A percentile compares a stretch with the other conserved stretches of the same genome.
Evolutionary conservation across 176 grass and related monocot genomes (phyloP).

Genomic region (Oryza punctata): DNA sequence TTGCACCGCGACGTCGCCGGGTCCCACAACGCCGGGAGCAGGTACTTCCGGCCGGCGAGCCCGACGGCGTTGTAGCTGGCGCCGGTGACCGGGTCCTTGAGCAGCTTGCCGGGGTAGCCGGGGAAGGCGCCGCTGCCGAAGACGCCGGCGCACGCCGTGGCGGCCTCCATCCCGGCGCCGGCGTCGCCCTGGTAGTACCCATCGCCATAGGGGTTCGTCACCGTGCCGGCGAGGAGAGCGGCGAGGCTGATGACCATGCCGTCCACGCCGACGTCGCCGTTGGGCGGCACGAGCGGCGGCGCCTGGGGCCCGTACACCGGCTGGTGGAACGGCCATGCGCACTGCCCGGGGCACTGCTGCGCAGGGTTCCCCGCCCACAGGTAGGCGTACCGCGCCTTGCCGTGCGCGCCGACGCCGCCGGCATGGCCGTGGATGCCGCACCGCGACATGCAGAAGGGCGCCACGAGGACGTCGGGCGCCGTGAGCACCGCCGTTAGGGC

Average conservation of each 20-base stretch:
- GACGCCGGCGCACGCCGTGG: constrained; percentile 69
- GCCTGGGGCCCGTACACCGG: constrained; percentile 60
- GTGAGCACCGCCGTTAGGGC: constrained; percentile 71
- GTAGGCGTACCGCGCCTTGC: constrained; percentile 53
- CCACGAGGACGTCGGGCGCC: constrained; percentile 60
- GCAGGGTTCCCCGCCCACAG: constrained; percentile 78
- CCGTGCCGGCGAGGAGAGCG: constrained; percentile 66
- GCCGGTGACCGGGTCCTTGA: constrained; percentile 56
- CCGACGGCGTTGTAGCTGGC: constrained; percentile 85
- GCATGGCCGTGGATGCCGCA: constrained; percentile 66
- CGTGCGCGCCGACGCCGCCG: constrained; percentile 36
- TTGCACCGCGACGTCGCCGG: constrained; percentile 67
- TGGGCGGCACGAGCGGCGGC: constrained; percentile 63
- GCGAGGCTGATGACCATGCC: constrained; percentile 80
- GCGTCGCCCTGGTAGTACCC: constrained; percentile 75
- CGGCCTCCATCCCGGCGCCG: constrained; percentile 57
- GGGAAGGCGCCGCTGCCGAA: constrained; percentile 78
- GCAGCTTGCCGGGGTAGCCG: constrained; percentile 72
- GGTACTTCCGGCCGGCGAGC: constrained; percentile 60
- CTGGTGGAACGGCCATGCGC: constrained; percentile 90
- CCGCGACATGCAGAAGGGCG: constrained; percentile 62
- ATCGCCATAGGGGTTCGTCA: constrained; percentile 80
- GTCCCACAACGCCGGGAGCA: constrained; percentile 90
- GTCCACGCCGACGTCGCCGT: constrained; percentile 70
- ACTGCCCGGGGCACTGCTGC: constrained; percentile 70